A percentile compares a stretch with the other conserved stretches of the same genome.
These are phyloP conservation scores for Curvularia eragrostidis DNA, from an alignment of 2,329 filamentous ascomycete genomes.

Conservation along the genomic window DNA sequence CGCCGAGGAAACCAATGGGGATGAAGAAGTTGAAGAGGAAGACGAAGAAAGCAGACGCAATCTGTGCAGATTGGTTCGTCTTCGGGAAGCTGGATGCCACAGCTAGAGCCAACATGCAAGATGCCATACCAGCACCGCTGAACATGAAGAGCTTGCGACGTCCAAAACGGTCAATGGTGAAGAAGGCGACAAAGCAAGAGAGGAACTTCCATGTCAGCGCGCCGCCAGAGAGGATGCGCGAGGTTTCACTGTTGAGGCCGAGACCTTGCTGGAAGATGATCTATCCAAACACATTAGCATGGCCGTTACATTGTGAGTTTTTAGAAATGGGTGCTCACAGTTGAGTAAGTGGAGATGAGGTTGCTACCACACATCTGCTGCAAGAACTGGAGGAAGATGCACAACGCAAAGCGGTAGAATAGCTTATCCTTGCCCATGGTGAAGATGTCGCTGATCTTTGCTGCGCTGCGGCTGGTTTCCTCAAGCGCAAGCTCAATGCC, in stretches of 20 bases:
- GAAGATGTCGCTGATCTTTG: constrained; percentile 62
- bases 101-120: constrained; percentile 63
- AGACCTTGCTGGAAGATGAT: constrained; percentile 53
- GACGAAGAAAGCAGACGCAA: constrained; percentile 63
- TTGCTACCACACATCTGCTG: constrained; percentile 61
- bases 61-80: constrained; percentile 56
- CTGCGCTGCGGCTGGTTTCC: constrained; percentile 63
- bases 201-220: constrained; percentile 65
- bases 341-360: constrained; percentile 59
- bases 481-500: constrained; percentile 62
- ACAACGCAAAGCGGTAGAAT: constrained; percentile 64
- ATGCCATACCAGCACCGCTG: constrained; percentile 60
- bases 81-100: constrained; percentile 59
- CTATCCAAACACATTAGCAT: constrained; percentile 25
- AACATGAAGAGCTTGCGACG: constrained; percentile 64
- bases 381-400: constrained; percentile 59
- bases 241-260: constrained; percentile 56
- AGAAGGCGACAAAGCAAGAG: constrained; percentile 69
- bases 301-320: constrained; percentile 22
- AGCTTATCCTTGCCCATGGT: constrained; percentile 69
- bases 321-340: constrained; percentile 51
- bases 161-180: constrained; percentile 73
- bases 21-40: constrained; percentile 68
- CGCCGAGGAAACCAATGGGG: constrained; percentile 64
- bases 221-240: constrained; percentile 67